These are phyloP conservation scores for Penicillium odoratum DNA, from an alignment of 495 filamentous ascomycete genomes.

Conservation along the genomic window DNA sequence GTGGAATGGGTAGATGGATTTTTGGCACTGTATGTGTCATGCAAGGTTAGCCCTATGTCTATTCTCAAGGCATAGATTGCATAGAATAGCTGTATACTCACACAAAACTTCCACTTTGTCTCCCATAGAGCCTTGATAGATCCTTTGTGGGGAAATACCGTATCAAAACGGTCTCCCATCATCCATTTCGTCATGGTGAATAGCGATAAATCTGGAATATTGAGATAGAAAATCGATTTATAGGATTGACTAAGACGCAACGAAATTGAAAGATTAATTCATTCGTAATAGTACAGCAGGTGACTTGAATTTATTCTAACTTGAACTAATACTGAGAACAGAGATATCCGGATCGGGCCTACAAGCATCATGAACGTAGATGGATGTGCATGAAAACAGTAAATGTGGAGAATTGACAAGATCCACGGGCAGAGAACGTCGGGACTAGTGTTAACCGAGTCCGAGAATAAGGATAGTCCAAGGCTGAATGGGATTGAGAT, in stretches of 20 bases:
- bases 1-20: slow-evolving; percentile 77
- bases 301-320: background rate
- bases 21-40: slow-evolving; percentile 49
- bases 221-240: background rate
- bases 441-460: background rate
- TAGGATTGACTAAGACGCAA: background rate
- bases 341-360: background rate
- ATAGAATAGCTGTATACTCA: slow-evolving; percentile 31
- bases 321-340: background rate
- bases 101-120: slow-evolving; percentile 74
- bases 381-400: background rate
- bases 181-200: slow-evolving; percentile 36
- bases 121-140: slow-evolving; percentile 75
- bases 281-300: background rate
- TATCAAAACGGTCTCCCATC: slow-evolving; percentile 38
- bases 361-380: background rate
- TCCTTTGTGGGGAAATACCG: slow-evolving; percentile 60
- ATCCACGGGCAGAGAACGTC: background rate
- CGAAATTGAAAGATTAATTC: background rate
- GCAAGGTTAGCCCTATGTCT: slow-evolving; percentile 10
- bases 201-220: background rate
- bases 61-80: background rate
- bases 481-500: background rate
- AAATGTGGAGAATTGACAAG: background rate
- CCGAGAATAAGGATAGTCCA: background rate